A percentile compares a stretch with the other conserved stretches of the same genome.
Conservation (phyloP, 1,284 basidiomycete species). For the Hymenochaete sp. region DNA sequence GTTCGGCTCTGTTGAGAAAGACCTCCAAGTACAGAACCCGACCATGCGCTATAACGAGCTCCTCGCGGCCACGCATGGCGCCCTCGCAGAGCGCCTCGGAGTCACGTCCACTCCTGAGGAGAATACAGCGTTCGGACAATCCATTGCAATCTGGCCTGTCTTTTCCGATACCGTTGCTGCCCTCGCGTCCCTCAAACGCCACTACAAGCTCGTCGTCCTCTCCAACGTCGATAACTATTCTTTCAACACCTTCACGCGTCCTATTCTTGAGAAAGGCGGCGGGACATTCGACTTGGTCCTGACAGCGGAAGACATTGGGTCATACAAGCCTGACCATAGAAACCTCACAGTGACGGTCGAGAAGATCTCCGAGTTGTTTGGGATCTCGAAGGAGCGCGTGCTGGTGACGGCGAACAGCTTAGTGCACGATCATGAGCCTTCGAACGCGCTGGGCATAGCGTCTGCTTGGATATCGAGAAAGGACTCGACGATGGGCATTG, state of each 20-base stretch:
- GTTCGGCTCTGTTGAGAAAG: constrained; percentile 45
- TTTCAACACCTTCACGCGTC: constrained; percentile 47
- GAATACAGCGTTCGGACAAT: constrained; percentile 41
- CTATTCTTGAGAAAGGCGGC: constrained; percentile 38
- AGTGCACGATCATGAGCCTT: constrained; percentile 49
- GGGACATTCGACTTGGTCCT: constrained; percentile 46
- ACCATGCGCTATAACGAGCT: constrained; percentile 52
- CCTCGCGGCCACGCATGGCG: constrained; percentile 44
- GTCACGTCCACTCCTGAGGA: constrained; percentile 21
- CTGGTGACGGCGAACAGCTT: constrained; percentile 52
- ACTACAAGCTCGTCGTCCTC: constrained; percentile 60
- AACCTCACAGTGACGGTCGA: constrained; percentile 46
- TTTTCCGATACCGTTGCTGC: constrained; percentile 61
- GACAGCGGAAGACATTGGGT: constrained; percentile 58
- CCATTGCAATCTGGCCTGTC: constrained; percentile 50
- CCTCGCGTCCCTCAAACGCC: constrained; percentile 46
- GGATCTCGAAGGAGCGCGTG: constrained; percentile 39
- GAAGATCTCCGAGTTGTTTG: constrained; percentile 36
- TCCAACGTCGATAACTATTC: constrained; percentile 65
- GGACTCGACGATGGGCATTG: constrained; percentile 34
- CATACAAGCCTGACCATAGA: constrained; percentile 59
- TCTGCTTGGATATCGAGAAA: constrained; percentile 57
- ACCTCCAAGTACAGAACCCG: constrained; percentile 50
- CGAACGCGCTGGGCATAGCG: constrained; percentile 38
- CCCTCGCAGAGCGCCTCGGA: constrained; percentile 27